Conservation (phyloP, 495 filamentous ascomycete genomes). For the Xylaria telfairii region DNA sequence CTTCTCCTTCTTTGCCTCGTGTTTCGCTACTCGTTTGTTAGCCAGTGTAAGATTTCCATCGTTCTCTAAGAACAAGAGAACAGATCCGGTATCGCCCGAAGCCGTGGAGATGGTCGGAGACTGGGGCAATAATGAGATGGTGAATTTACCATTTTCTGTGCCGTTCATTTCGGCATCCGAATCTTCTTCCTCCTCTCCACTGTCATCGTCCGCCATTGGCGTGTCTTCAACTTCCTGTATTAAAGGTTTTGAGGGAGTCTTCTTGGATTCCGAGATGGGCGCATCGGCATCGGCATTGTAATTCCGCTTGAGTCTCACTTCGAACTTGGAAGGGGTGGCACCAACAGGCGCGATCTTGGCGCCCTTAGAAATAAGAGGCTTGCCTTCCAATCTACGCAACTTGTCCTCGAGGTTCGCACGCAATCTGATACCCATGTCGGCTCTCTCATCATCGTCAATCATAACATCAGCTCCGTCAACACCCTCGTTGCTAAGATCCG, state of each 20-base stretch:
- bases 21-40: slow-evolving; percentile 51
- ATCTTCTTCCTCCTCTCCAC: slow-evolving; percentile 42
- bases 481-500: slow-evolving; percentile 70
- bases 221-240: slow-evolving; percentile 64
- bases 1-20: slow-evolving; percentile 54
- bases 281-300: slow-evolving; percentile 97
- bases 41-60: slow-evolving; percentile 45
- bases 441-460: slow-evolving; percentile 85
- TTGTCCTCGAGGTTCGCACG: slow-evolving; percentile 84
- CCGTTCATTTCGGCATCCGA: slow-evolving; percentile 38
- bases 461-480: slow-evolving; percentile 65
- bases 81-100: slow-evolving; percentile 36
- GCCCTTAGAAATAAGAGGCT: slow-evolving; percentile 79
- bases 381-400: slow-evolving; percentile 85
- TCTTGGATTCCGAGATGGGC: slow-evolving; percentile 70
- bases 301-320: slow-evolving; percentile 90
- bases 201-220: slow-evolving; percentile 42
- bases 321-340: slow-evolving; percentile 76
- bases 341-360: slow-evolving; percentile 78
- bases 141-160: slow-evolving; percentile 36
- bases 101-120: slow-evolving; percentile 38
- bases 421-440: slow-evolving; percentile 72
- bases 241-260: slow-evolving; percentile 60
- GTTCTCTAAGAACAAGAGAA: slow-evolving; percentile 36
- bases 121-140: background rate